A percentile compares a stretch with the other conserved stretches of the same genome.
Conservation (phyloP, 163 green algal species). For the Volvox carteri region DNA sequence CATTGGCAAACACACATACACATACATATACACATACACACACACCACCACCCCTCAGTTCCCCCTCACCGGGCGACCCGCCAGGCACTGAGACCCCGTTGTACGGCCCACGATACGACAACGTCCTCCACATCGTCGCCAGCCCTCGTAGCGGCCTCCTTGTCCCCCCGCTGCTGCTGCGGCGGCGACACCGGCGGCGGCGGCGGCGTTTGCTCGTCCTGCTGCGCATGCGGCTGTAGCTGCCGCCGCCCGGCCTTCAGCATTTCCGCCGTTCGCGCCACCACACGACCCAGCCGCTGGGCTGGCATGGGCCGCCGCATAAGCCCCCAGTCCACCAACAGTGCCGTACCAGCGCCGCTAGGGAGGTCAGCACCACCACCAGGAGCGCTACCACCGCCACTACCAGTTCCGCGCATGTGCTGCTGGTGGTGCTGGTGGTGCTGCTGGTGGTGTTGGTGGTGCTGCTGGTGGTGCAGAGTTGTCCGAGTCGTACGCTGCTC, state of each 20-base stretch:
- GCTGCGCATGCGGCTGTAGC: no score
- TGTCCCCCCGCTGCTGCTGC: background rate
- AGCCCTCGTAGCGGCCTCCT: background rate
- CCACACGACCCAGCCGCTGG: background rate
- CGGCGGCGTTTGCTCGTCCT: no score
- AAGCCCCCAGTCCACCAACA: slow-evolving; percentile 3
- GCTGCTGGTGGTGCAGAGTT: no score
- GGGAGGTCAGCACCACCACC: background rate
- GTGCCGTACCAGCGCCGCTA: background rate
- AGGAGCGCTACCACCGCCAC: background rate
- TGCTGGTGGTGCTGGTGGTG: no score
- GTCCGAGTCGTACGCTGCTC: no score
- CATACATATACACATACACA: no score
- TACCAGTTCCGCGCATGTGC: background rate
- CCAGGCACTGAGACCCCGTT: background rate
- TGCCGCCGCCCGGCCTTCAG: background rate
- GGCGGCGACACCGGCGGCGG: no score
- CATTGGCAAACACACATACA: no score
- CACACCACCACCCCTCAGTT: background rate
- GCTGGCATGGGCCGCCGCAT: slow-evolving; percentile 12
- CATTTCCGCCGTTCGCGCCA: background rate
- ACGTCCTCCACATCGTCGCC: no score
- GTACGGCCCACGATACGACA: no score
- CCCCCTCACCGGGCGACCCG: background rate
- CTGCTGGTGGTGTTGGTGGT: no score